Conservation (phyloP, 345 rosid genomes). For the Populus davidiana region DNA sequence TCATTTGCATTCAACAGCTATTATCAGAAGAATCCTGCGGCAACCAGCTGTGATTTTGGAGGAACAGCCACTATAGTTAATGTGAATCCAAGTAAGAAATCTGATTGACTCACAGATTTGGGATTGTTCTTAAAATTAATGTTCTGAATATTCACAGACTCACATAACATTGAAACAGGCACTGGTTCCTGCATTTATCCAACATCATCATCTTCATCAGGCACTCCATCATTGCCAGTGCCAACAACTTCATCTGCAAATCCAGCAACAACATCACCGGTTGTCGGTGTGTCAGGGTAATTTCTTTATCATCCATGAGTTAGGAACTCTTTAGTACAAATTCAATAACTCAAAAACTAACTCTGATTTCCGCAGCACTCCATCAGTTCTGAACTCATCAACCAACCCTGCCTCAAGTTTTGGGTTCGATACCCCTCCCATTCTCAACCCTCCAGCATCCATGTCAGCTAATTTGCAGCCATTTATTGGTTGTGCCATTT, state of each 20-base stretch:
- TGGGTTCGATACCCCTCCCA: conserved; percentile 41
- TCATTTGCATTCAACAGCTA: conserved; percentile 93
- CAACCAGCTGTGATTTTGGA: conserved; percentile 88
- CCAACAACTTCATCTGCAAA: conserved; percentile 27
- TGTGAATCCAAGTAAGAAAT: conserved; percentile 77
- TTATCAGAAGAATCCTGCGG: conserved; percentile 74
- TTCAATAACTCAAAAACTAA: not conserved
- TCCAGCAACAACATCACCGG: conserved; percentile 26
- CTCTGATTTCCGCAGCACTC: conserved; percentile 23
- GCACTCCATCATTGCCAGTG: conserved; percentile 41
- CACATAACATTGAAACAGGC: conserved; percentile 42
- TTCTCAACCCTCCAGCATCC: conserved; percentile 34
- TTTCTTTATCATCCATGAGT: not conserved
- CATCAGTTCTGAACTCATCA: conserved; percentile 45
- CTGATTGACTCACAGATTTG: not conserved
- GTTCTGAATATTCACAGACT: not conserved
- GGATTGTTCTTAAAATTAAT: conserved; percentile 1
- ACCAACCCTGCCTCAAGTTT: conserved; percentile 42
- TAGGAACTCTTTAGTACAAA: not conserved
- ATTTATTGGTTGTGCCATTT: conserved; percentile 16
- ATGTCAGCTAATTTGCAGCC: conserved; percentile 29
- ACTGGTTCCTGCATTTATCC: conserved; percentile 74
- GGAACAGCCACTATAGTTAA: conserved; percentile 59
- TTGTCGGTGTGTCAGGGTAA: conserved; percentile 46
- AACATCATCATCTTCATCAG: conserved; percentile 42